Percentiles rank a stretch among this genome's conserved stretches.
Conservation (phyloP, 1,284 basidiomycete species). For the Marasmius sp. region DNA sequence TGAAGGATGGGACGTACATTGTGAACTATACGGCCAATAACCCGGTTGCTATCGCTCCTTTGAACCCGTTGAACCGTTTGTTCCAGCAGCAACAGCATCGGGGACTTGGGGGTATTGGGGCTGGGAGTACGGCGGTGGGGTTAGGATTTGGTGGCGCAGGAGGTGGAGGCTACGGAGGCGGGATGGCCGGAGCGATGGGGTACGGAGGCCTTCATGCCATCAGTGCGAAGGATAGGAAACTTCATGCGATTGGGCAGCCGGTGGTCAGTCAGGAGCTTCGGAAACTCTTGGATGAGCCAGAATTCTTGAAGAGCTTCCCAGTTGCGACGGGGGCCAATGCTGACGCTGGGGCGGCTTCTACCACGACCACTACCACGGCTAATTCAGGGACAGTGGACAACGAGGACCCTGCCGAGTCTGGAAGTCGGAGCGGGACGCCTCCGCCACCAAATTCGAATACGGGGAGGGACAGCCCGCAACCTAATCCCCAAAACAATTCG, state of each 20-base stretch:
- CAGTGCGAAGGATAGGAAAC: conserved; percentile 23
- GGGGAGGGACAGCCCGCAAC: no score
- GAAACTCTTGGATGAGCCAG: conserved; percentile 27
- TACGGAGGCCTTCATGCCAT: conserved; percentile 1
- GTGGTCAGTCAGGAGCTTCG: conserved; percentile 33
- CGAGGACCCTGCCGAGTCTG: not conserved
- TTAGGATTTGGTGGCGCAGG: not conserved
- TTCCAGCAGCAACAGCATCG: not conserved
- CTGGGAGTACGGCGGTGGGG: not conserved
- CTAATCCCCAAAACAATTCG: conserved; percentile 13
- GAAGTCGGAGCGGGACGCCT: not conserved
- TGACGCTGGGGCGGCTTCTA: not conserved
- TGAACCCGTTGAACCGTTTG: not conserved
- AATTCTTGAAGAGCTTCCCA: conserved; percentile 14
- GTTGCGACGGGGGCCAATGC: conserved; percentile 24
- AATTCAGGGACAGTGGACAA: not conserved
- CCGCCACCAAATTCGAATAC: no score
- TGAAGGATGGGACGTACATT: conserved; percentile 74
- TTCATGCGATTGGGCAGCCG: conserved; percentile 22
- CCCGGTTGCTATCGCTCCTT: conserved; percentile 5
- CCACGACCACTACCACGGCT: not conserved
- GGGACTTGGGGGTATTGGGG: not conserved
- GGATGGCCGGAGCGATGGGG: not conserved
- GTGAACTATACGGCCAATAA: conserved; percentile 42
- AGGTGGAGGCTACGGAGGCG: not conserved